phyloP scores from a whole-genome alignment of 257 asterid genomes.

The Solanum chaucha region DNA sequence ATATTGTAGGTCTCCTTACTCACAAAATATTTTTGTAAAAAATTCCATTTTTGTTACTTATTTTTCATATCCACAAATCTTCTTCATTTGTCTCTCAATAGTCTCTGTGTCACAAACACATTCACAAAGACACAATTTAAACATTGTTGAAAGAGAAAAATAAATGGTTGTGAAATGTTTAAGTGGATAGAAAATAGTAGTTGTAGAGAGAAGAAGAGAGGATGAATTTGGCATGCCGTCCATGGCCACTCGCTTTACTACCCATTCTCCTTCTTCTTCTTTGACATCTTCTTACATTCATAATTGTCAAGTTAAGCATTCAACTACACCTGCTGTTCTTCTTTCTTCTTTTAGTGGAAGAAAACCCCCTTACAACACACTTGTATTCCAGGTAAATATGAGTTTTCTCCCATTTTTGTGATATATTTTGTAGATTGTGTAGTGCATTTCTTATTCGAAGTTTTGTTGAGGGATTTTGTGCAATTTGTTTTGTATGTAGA shows the following conservation, averaged over 20 bases:
- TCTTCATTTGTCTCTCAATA: background rate
- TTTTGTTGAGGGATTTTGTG: background rate
- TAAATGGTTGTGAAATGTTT: background rate
- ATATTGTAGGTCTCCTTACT: conserved; percentile 39
- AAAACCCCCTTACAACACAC: conserved; percentile 61
- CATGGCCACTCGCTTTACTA: conserved; percentile 41
- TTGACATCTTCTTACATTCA: background rate
- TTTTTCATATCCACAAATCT: conserved; percentile 29
- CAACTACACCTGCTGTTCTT: conserved; percentile 25
- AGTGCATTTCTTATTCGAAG: background rate
- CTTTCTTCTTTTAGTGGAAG: conserved; percentile 19
- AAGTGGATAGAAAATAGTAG: conserved; percentile 2
- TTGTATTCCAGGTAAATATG: conserved; percentile 40
- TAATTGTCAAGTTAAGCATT: conserved; percentile 26
- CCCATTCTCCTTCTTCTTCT: background rate
- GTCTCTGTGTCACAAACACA: background rate
- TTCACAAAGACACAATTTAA: conserved; percentile 6
- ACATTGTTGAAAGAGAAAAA: conserved; percentile 1
- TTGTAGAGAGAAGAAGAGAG: conserved; percentile 19
- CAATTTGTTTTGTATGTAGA: background rate
- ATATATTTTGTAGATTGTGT: background rate
- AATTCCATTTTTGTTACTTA: background rate
- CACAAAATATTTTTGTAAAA: background rate
- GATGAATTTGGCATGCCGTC: conserved; percentile 45
- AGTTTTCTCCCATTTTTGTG: background rate